Evolutionary conservation across 2,329 filamentous ascomycete species (phyloP).

Genomic region (Chaetomiaceae sp.): DNA sequence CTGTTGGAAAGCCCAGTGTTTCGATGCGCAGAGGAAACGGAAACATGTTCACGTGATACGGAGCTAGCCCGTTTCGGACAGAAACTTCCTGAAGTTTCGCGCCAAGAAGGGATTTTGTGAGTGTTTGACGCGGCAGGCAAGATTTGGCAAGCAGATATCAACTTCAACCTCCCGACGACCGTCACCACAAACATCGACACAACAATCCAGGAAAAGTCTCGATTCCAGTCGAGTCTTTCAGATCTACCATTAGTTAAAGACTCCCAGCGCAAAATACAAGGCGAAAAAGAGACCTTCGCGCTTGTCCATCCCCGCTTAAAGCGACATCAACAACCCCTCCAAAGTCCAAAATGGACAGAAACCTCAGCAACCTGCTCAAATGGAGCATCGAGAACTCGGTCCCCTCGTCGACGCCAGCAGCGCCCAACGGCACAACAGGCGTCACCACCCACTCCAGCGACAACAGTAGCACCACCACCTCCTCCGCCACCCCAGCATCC

Average conservation of each 20-base stretch:
- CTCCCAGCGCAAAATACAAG: neutral
- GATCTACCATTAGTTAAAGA: neutral
- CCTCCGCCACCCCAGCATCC: constrained; percentile 30
- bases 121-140: constrained; percentile 14
- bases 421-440: constrained; percentile 28
- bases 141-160: constrained; percentile 2
- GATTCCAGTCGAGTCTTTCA: neutral
- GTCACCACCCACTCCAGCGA: constrained; percentile 1
- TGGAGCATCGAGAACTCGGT: constrained; percentile 35
- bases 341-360: constrained; percentile 30
- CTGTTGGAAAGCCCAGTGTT: too few species aligned
- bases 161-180: too few species aligned
- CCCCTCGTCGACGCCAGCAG: neutral
- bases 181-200: neutral
- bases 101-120: too few species aligned
- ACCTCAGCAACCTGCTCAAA: constrained; percentile 36
- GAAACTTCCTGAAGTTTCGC: constrained; percentile 37
- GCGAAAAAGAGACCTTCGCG: too few species aligned
- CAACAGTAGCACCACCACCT: constrained; percentile 22
- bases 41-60: constrained; percentile 6
- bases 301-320: neutral
- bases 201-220: neutral
- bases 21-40: too few species aligned
- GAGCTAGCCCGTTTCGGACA: constrained; percentile 29
- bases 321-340: neutral